Base-by-base conservation (phyloP, 2,329 filamentous ascomycete species). In the Trichoderma cornu-damae region DNA sequence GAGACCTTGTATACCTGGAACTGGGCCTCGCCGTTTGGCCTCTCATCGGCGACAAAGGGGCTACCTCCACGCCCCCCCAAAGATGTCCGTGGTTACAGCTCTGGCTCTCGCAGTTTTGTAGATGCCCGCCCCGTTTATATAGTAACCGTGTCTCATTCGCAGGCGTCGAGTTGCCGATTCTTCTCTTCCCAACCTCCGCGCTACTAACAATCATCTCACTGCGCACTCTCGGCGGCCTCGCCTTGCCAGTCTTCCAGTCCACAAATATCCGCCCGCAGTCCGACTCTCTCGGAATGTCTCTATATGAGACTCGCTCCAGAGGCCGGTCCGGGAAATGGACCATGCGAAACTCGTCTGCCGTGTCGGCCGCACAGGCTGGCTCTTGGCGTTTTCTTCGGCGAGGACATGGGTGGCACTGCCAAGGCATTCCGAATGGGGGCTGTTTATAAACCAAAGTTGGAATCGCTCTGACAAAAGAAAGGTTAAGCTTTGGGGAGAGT, bases 271-370 rank as follows among this genome's bases (percentile, higher is more conserved):
- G 6, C 8, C 53, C 62, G 49, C 63, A 66, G 46, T 67, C 63
- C 12, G 61, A 61, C 26, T 67, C 64, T n/a, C 32, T 61, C 16
- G 66, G 62, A 22, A 66, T 65, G 6, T 65, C 63, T 22, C 57
- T 61, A 38, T 61, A 51, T 22, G 59, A 60, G 26, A 63, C 60
- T 49, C 58, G 58, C 44, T 58, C 61, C 12, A 49, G 51, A 11
- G 64, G 65, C 3, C 64, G 60, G 43, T 67, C 65, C 6, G 65
- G 65, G 32, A 59, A 60, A 52, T 66, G 64, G 42, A 61, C 52
- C 46, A 66, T 66, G 43, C 56, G 56, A 47, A 66, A 63, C 11
- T 52, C 22, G 9, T 28, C 16, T 9, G 1, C 3, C 20, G 22
- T 24, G 48, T 56, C 62, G 34, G 44, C 60, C 63, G 43, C 11